A percentile compares a stretch with the other conserved stretches of the same genome.
Evolutionary conservation across 495 filamentous ascomycete genomes (phyloP).

Genomic region (Collariella sp.): DNA sequence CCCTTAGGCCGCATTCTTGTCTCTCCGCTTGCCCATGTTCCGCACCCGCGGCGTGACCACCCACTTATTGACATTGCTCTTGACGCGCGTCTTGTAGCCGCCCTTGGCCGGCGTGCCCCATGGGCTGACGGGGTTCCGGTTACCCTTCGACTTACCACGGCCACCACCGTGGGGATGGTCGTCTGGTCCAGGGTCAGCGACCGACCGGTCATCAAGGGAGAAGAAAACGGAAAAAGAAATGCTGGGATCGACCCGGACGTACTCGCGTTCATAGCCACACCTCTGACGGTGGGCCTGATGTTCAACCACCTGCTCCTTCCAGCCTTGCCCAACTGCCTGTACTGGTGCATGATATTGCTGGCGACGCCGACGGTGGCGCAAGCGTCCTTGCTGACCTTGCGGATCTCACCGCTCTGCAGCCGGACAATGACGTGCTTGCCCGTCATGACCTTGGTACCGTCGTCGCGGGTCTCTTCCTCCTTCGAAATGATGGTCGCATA

Average conservation of each 20-base stretch:
- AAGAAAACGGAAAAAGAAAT: not conserved
- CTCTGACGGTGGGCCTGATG: slow-evolving; percentile 87
- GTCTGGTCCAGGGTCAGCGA: slow-evolving; percentile 35
- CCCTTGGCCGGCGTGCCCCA: slow-evolving; percentile 95
- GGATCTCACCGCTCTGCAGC: slow-evolving; percentile 84
- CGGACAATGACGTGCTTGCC: slow-evolving; percentile 67
- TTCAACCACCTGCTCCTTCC: slow-evolving; percentile 86
- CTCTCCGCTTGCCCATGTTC: slow-evolving; percentile 65
- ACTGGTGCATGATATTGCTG: slow-evolving; percentile 86
- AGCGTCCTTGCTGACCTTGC: slow-evolving; percentile 79
- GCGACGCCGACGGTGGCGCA: slow-evolving; percentile 89
- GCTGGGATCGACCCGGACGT: slow-evolving; percentile 20
- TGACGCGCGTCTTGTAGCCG: slow-evolving; percentile 86
- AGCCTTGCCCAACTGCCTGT: slow-evolving; percentile 86
- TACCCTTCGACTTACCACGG: slow-evolving; percentile 97
- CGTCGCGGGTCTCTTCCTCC: slow-evolving; percentile 58
- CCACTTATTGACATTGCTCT: slow-evolving; percentile 67
- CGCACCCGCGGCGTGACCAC: slow-evolving; percentile 65
- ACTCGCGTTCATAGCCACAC: slow-evolving; percentile 96
- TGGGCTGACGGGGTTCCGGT: slow-evolving; percentile 83
- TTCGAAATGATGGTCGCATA: slow-evolving; percentile 80
- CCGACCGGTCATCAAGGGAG: not conserved
- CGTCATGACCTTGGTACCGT: slow-evolving; percentile 43
- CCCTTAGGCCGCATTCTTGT: slow-evolving; percentile 36
- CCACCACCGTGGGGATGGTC: slow-evolving; percentile 99